Evolutionary conservation across 192 early-diverging fungal species (phyloP), one percentile per base, ranked within the genome.

Genomic region (Polychytrium aggregatum): DNA sequence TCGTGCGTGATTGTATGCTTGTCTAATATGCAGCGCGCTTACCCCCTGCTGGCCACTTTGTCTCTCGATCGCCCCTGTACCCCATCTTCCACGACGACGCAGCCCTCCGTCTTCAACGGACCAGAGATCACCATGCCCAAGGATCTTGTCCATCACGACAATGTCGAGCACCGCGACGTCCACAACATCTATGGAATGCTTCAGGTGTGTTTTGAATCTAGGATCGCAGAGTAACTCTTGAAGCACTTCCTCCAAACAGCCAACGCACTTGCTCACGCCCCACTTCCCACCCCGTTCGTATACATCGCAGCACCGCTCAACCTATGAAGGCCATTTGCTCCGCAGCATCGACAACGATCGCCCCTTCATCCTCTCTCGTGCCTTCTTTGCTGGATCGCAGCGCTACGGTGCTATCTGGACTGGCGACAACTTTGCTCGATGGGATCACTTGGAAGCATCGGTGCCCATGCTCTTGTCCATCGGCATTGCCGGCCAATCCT

Each of bases 341-440:
- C 57, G 75, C n/a, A 43, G 18, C 27, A 49, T 65, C 27, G 46
- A 56, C 36, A 52, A 51, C 0, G 70, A 72, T 34, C 78, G 96
- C 1, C 93, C 96, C 1, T 99, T 99, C 72, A 83, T 97, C 9
- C 72, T 99, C 2, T 84, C 92, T 11, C 81, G 96, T n/a, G 79
- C 91, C 3, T 99, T 95, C 70, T 99, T 93, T 75, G 84, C 81
- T 26, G 96, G 96, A 26, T 85, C 85, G 14, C 96, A 97, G 57
- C 84, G 92, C 17, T 90, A 85, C 55, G 92, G 96, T 30, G 83
- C 96, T 2, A 82, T 95, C 38, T 99, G 96, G 96, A 99, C 96
- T 2, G 96, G 96, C 33, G 96, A 99, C 63, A 99, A 96, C 58
- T 63, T 79, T 4, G 90, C 90, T 7, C 64, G 68, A 24, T 99